Evolutionary conservation across 139 green algal genomes (phyloP).

Genomic region (Coelastrella sp.): DNA sequence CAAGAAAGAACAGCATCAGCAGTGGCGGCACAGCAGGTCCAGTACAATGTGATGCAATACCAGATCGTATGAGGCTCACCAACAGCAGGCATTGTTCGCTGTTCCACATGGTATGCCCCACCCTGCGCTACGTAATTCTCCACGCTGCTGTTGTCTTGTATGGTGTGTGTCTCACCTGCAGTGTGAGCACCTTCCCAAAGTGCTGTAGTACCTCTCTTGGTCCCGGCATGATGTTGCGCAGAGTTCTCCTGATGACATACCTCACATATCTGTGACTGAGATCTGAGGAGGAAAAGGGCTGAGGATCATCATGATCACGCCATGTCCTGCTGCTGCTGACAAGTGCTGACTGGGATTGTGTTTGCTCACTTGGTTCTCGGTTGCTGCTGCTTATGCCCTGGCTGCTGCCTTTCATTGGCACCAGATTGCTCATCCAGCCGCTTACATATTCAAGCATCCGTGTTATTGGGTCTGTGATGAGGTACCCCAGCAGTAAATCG

Average conservation of each 20-base stretch:
- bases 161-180: slow-evolving; percentile 33
- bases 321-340: slow-evolving; percentile 7
- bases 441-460: not conserved
- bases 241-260: not conserved
- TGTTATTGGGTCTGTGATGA: not conserved
- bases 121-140: too few species aligned
- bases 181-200: not conserved
- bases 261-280: not conserved
- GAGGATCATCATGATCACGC: not conserved
- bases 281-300: slow-evolving; percentile 22
- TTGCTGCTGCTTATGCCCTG: not conserved
- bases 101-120: too few species aligned
- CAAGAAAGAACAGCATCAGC: too few species aligned
- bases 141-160: too few species aligned
- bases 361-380: not conserved
- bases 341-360: slow-evolving; percentile 20
- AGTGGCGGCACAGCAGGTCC: too few species aligned
- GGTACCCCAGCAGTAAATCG: slow-evolving; percentile 13
- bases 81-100: too few species aligned
- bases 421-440: not conserved
- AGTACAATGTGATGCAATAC: too few species aligned
- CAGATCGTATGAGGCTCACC: too few species aligned
- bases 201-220: not conserved
- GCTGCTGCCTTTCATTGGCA: not conserved
- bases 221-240: slow-evolving; percentile 18